Percentiles rank a stretch among this genome's conserved stretches.
Conservation (phyloP, 1,139 yeast species). For the Sugiyamaella neomexicana region DNA sequence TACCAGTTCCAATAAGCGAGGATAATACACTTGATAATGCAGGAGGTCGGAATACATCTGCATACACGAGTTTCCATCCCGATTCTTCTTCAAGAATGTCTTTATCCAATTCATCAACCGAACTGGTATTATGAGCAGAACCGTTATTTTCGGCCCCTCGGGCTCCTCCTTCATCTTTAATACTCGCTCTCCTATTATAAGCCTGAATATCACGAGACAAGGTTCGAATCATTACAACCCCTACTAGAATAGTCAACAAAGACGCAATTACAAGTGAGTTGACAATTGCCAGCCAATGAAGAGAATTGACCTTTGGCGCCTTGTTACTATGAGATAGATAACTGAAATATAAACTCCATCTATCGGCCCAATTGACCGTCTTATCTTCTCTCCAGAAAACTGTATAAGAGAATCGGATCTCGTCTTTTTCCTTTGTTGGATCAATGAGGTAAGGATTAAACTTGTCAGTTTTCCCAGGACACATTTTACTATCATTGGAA, state of each 20-base stretch:
- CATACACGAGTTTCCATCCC: conserved; percentile 58
- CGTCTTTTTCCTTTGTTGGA: conserved; percentile 33
- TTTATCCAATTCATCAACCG: conserved; percentile 33
- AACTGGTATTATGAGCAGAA: conserved; percentile 4
- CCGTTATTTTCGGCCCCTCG: background rate
- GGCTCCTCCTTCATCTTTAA: conserved; percentile 6
- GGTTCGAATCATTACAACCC: conserved; percentile 58
- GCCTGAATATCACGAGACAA: conserved; percentile 48
- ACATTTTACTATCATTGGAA: conserved; percentile 43
- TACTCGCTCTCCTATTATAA: conserved; percentile 30
- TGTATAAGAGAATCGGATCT: conserved; percentile 77
- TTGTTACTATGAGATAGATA: conserved; percentile 31
- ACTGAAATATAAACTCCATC: conserved; percentile 75
- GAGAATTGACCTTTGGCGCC: conserved; percentile 26
- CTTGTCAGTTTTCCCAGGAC: conserved; percentile 33
- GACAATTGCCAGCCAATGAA: conserved; percentile 71
- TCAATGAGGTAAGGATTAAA: conserved; percentile 31
- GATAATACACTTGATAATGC: conserved; percentile 49
- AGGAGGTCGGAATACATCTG: conserved; percentile 59
- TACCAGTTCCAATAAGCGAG: conserved; percentile 68
- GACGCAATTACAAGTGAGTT: conserved; percentile 64
- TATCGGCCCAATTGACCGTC: conserved; percentile 60
- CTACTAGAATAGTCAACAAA: conserved; percentile 60
- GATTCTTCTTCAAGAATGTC: conserved; percentile 36
- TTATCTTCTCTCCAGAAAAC: conserved; percentile 88